Percentiles rank a stretch among this genome's conserved stretches.
Conservation (phyloP, 2,329 filamentous ascomycete species). For the Fusarium continuum region DNA sequence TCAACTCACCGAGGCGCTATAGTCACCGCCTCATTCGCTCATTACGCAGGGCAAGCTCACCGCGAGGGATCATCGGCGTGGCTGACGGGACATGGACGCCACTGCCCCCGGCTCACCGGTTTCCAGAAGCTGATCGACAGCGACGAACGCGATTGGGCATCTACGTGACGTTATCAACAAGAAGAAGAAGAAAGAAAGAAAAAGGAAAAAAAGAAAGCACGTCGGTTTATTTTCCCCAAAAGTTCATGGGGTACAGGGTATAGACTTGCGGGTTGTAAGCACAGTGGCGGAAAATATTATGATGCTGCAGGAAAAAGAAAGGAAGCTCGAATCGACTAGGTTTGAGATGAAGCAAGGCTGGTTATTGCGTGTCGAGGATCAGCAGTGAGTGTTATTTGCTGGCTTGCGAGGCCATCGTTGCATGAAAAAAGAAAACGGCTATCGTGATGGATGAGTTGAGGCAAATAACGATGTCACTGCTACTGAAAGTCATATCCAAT, state of each 20-base stretch:
- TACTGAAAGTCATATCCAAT: neutral
- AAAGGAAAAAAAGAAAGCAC: neutral
- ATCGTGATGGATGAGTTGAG: neutral
- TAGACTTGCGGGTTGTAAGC: neutral
- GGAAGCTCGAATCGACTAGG: neutral
- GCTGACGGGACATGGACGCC: conserved; percentile 10
- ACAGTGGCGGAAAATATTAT: conserved; percentile 5
- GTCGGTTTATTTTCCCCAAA: neutral
- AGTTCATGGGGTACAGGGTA: neutral
- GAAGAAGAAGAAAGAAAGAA: neutral
- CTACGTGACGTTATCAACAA: neutral
- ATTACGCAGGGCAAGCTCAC: neutral
- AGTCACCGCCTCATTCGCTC: neutral
- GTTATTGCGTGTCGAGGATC: neutral
- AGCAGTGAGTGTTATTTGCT: neutral
- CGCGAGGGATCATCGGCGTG: conserved; percentile 6
- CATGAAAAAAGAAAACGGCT: neutral
- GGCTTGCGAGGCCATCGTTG: neutral
- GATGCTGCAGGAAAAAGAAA: conserved; percentile 3
- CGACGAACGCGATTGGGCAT: conserved; percentile 9
- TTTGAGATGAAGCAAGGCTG: conserved; percentile 3
- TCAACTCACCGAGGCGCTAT: conserved; percentile 6
- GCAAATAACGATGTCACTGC: neutral
- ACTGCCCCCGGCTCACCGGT: conserved; percentile 23
- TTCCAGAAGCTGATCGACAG: conserved; percentile 20